Evolutionary conservation across 805 yeast genomes (phyloP).

Genomic region (Zygotorulaspora florentina): DNA sequence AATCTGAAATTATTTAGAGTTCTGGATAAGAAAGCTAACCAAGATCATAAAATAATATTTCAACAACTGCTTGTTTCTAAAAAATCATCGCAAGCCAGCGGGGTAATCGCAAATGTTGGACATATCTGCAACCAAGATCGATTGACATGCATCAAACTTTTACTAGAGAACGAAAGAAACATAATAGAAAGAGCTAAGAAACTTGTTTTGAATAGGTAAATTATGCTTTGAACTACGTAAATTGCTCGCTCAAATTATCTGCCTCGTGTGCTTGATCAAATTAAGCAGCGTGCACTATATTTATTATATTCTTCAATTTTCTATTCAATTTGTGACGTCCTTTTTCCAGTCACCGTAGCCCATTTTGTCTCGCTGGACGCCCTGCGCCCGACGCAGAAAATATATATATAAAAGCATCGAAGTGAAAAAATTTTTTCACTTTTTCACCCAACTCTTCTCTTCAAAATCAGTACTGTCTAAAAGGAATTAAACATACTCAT

Average conservation of each 20-base stretch:
- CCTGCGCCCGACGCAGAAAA: conserved; percentile 11
- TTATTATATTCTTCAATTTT: no score
- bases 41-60: not conserved
- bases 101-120: not conserved
- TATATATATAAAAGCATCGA: conserved; percentile 9
- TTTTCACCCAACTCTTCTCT: not conserved
- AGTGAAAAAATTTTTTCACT: conserved; percentile 9
- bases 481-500: conserved; percentile 29
- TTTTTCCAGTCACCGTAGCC: not conserved
- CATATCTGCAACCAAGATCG: not conserved
- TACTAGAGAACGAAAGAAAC: conserved; percentile 8
- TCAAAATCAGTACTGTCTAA: conserved; percentile 5
- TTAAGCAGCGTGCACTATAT: no score
- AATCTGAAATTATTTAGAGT: not conserved
- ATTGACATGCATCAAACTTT: not conserved
- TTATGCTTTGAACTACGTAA: no score
- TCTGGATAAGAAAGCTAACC: conserved; percentile 1
- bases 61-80: not conserved
- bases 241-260: no score
- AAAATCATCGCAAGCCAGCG: not conserved
- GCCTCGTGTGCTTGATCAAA: no score
- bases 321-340: not conserved
- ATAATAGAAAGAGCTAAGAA: conserved; percentile 5
- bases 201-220: not conserved
- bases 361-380: conserved; percentile 5